These are phyloP conservation scores for Wickerhamiella australiensis DNA, from an alignment of 805 yeast species.

Conservation along the genomic window DNA sequence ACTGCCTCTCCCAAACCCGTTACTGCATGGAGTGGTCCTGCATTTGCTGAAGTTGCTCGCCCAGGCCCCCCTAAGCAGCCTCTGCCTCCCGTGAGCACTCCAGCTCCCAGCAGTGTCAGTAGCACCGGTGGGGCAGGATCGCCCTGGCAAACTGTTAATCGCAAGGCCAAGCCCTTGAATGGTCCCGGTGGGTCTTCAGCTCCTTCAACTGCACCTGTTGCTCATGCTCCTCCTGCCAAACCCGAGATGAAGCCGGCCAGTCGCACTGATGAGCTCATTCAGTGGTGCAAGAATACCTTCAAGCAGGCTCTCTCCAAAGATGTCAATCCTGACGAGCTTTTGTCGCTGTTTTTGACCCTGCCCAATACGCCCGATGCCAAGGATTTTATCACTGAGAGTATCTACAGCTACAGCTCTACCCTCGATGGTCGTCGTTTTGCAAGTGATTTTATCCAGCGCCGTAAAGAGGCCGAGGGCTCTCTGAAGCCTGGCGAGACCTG, in stretches of 20 bases:
- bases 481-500: constrained; percentile 44
- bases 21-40: constrained; percentile 11
- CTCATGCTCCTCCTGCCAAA: constrained; percentile 7
- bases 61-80: background rate
- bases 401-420: constrained; percentile 57
- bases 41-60: constrained; percentile 5
- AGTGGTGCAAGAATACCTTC: constrained; percentile 31
- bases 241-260: constrained; percentile 17
- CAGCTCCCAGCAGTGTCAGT: background rate
- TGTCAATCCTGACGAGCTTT: constrained; percentile 64
- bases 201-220: constrained; percentile 11
- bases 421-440: constrained; percentile 96
- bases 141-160: constrained; percentile 11
- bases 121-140: background rate
- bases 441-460: constrained; percentile 69
- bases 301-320: constrained; percentile 49
- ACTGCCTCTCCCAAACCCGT: constrained; percentile 7
- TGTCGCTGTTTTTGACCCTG: constrained; percentile 66
- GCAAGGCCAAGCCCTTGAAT: constrained; percentile 16
- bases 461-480: constrained; percentile 53
- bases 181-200: constrained; percentile 3
- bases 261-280: constrained; percentile 30
- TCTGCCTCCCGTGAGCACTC: background rate
- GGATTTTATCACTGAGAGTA: constrained; percentile 84
- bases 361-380: constrained; percentile 65